Evolutionary conservation across 2,329 filamentous ascomycete species (phyloP), one percentile per base, ranked within the genome.

Genomic region (Mycocentrospora acerina): DNA sequence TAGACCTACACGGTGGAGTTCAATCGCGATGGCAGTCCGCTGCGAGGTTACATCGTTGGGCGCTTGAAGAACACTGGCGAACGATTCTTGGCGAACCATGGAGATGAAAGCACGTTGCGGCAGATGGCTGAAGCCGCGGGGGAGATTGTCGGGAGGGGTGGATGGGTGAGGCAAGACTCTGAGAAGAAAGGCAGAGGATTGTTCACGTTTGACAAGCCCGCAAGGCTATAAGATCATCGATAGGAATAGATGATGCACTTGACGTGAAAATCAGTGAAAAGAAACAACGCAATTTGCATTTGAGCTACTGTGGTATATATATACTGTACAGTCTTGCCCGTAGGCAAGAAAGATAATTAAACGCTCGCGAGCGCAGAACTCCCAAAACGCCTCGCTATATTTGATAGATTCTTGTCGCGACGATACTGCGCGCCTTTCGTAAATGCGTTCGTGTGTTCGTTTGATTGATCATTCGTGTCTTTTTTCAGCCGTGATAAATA

Each of bases 1-100:
- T 24, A 81, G 76, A 82, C 80, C 8, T 83, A 82, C 38, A 83
- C 80, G 0, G 76, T 82, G 2, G 75, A 81, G 34, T 83, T 76
- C 52, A 63, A 67, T 17, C 71, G 79, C 3, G 69, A 76, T 37
- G 77, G 76, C 3, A 66, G 54, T 1, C 78, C 79, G 0, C 37
- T 62, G 11, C 57, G 59, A 19, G 80, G 73, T 1, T 71, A 75
- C 54, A 62, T 83, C 2, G 67, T 83, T 0, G 80, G 79, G 0
- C 67, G 76, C 22, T 47, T 83, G 38, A 71, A 62, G 35, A 53
- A 48, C 1, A 73, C 64, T 37, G 68, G 68, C 1, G 66, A 72
- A 37, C 69, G 80, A 0, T 81, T 83, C 46, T 42, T 83, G 4
- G 79, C 80, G 1, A 82, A 82, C 46, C 71, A 79, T 56, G 76